A percentile compares a stretch with the other conserved stretches of the same genome.
phyloP scores from a whole-genome alignment of 306 rosid genomes.

The Vachellia collinsii region DNA sequence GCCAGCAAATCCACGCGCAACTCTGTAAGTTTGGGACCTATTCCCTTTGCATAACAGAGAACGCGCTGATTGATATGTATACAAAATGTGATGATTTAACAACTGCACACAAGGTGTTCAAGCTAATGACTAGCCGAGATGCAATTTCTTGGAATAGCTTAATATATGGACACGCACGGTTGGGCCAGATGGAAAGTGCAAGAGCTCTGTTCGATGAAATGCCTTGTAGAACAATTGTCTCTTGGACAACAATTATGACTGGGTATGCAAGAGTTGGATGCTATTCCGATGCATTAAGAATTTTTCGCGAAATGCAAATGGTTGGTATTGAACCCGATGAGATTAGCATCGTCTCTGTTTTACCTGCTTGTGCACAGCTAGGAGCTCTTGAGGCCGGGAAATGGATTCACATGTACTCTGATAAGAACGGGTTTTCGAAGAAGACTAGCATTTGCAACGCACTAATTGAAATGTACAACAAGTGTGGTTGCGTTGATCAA shows the following conservation, averaged over 20 bases:
- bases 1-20: slow-evolving; percentile 70
- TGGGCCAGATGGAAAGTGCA: slow-evolving; percentile 69
- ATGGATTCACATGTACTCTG: slow-evolving; percentile 75
- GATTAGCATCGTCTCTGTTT: slow-evolving; percentile 67
- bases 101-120: slow-evolving; percentile 60
- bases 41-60: slow-evolving; percentile 52
- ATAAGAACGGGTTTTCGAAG: slow-evolving; percentile 45
- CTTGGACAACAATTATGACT: slow-evolving; percentile 79
- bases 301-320: slow-evolving; percentile 72
- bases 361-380: slow-evolving; percentile 80
- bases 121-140: slow-evolving; percentile 60
- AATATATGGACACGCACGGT: slow-evolving; percentile 60
- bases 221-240: slow-evolving; percentile 71
- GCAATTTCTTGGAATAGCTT: slow-evolving; percentile 74
- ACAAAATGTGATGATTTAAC: slow-evolving; percentile 56
- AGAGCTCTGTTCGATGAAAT: slow-evolving; percentile 65
- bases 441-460: slow-evolving; percentile 62
- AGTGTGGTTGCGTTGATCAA: slow-evolving; percentile 72
- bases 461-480: slow-evolving; percentile 77
- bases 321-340: slow-evolving; percentile 72
- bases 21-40: slow-evolving; percentile 56
- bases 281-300: slow-evolving; percentile 59
- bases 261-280: slow-evolving; percentile 68
- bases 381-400: slow-evolving; percentile 88
- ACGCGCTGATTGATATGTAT: slow-evolving; percentile 65